Percentiles rank a stretch among this genome's conserved stretches.
Evolutionary conservation across 768 basidiomycete species (phyloP).

Genomic region (Naganishia onofrii): DNA sequence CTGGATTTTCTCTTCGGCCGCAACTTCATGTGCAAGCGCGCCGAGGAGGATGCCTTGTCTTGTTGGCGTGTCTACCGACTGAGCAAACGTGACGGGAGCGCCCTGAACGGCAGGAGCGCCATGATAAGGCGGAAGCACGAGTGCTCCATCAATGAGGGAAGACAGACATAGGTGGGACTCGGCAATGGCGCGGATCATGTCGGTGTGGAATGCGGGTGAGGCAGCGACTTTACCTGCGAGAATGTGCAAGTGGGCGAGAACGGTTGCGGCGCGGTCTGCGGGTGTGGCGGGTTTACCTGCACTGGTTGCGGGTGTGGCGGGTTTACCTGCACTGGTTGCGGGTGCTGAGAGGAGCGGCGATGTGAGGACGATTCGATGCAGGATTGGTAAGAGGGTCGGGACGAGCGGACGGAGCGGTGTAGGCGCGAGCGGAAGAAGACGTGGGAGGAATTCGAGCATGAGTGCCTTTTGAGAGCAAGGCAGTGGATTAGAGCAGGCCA

Average conservation of each 20-base stretch:
- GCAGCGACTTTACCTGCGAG: constrained; percentile 35
- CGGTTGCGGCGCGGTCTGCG: constrained; percentile 24
- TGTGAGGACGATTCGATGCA: constrained; percentile 30
- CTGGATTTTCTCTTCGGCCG: constrained; percentile 2
- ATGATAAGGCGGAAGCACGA: constrained; percentile 8
- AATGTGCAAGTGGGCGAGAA: constrained; percentile 33
- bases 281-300: not conserved
- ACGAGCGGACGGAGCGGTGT: constrained; percentile 46
- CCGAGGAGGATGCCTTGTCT: constrained; percentile 10
- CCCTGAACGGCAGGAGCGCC: not conserved
- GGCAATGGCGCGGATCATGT: constrained; percentile 28
- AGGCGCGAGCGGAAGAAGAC: constrained; percentile 44
- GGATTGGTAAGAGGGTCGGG: constrained; percentile 38
- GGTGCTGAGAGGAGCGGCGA: constrained; percentile 24
- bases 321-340: not conserved
- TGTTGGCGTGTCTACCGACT: constrained; percentile 5
- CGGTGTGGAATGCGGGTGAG: constrained; percentile 29
- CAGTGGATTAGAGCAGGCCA: not conserved
- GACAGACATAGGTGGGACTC: constrained; percentile 28
- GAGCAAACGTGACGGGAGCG: not conserved
- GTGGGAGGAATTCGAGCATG: constrained; percentile 34
- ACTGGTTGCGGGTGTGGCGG: not conserved
- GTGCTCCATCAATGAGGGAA: constrained; percentile 16
- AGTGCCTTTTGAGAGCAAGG: constrained; percentile 25
- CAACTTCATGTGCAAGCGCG: constrained; percentile 10